A percentile compares a stretch with the other conserved stretches of the same genome.
These are phyloP conservation scores for Phaeodactylum tricornutum DNA, from an alignment of 108 stramenopile species.

Conservation along the genomic window DNA sequence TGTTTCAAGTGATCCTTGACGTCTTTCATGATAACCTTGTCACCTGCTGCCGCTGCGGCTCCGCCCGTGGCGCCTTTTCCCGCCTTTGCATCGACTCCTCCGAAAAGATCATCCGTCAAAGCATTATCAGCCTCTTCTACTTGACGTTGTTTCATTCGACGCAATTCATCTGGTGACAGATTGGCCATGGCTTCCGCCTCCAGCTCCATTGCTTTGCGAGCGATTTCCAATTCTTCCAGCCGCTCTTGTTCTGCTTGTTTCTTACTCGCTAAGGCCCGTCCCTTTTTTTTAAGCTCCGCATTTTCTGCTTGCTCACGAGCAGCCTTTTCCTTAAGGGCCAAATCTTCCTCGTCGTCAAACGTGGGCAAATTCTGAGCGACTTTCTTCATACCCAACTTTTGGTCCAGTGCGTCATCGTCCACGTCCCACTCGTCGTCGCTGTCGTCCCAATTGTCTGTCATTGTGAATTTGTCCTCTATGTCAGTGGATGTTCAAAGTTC, in stretches of 20 bases:
- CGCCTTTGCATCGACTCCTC: slow-evolving; percentile 40
- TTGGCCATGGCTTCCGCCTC: slow-evolving; percentile 84
- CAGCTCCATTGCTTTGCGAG: slow-evolving; percentile 73
- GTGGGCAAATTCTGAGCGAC: slow-evolving; percentile 17
- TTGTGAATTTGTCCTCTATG: slow-evolving; percentile 19
- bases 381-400: slow-evolving; percentile 48
- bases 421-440: slow-evolving; percentile 89
- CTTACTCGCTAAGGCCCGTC: slow-evolving; percentile 73
- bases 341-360: slow-evolving; percentile 82
- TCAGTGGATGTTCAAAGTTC: too few relatives aligned
- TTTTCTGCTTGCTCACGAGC: slow-evolving; percentile 25
- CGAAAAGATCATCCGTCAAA: slow-evolving; percentile 79
- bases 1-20: slow-evolving; percentile 87
- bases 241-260: slow-evolving; percentile 54
- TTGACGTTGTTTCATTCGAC: slow-evolving; percentile 37
- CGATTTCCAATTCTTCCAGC: slow-evolving; percentile 66
- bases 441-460: slow-evolving; percentile 83
- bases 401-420: slow-evolving; percentile 73
- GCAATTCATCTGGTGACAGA: slow-evolving; percentile 70
- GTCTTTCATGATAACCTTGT: slow-evolving; percentile 69
- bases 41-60: slow-evolving; percentile 16
- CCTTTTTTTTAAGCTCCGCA: slow-evolving; percentile 60
- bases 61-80: slow-evolving; percentile 9
- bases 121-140: slow-evolving; percentile 75
- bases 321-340: slow-evolving; percentile 76